phyloP scores from a whole-genome alignment of 1,284 basidiomycete species.

The Rhodotorula sp. region DNA sequence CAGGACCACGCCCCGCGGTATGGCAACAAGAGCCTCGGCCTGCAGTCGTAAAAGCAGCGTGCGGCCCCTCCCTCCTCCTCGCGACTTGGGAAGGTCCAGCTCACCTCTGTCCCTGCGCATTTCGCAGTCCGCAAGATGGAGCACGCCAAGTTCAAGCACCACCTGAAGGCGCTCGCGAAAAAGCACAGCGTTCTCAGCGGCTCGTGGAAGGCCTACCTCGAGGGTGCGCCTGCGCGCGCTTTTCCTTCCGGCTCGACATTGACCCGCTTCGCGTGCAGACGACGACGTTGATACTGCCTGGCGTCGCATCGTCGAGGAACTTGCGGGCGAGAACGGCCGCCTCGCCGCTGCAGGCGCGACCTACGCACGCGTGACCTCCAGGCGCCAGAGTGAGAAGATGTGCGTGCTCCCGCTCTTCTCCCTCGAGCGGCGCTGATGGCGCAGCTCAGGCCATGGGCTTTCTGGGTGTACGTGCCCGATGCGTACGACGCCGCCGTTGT shows the following conservation, averaged over 20 bases:
- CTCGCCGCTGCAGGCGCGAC: background rate
- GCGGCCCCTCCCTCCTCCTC: background rate
- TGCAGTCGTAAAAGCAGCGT: conserved; percentile 11
- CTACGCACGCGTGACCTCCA: conserved; percentile 1
- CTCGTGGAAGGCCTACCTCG: conserved; percentile 9
- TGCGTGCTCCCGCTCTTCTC: background rate
- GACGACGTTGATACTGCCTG: conserved; percentile 13
- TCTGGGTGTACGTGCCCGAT: background rate
- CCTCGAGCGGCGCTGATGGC: background rate
- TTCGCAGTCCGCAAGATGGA: background rate
- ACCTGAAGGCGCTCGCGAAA: background rate
- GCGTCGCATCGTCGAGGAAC: background rate
- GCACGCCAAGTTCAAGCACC: conserved; percentile 1
- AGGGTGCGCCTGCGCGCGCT: background rate
- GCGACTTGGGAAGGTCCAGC: background rate
- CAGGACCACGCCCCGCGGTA: conserved; percentile 5
- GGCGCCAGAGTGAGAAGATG: background rate
- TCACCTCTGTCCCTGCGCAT: background rate
- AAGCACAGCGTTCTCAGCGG: conserved; percentile 1
- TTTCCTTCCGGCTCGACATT: background rate
- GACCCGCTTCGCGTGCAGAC: background rate
- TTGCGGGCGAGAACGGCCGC: background rate
- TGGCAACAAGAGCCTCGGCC: conserved; percentile 2
- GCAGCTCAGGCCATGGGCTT: background rate
- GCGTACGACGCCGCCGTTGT: background rate